These are phyloP conservation scores for Spiraea crenata DNA, from an alignment of 331 rosid species.

Conservation along the genomic window DNA sequence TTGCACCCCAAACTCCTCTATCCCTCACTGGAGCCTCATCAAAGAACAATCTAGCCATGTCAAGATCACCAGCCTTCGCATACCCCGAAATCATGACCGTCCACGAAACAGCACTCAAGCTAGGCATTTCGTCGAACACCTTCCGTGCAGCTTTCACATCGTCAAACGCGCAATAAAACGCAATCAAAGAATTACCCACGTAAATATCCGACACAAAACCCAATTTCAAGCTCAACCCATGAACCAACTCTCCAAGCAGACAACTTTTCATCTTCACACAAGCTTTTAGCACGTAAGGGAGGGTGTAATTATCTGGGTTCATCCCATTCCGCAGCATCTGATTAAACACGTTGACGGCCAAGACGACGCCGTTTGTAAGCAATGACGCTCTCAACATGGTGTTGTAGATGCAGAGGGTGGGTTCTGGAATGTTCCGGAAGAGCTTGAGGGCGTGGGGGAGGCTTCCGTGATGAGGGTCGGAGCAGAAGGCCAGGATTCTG, in stretches of 20 bases:
- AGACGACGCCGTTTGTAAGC: constrained; percentile 29
- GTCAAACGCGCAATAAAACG: constrained; percentile 37
- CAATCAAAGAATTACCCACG: constrained; percentile 66
- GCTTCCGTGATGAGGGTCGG: constrained; percentile 40
- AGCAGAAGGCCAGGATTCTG: constrained; percentile 56
- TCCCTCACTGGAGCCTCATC: constrained; percentile 66
- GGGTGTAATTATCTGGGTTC: constrained; percentile 54
- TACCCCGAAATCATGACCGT: constrained; percentile 65
- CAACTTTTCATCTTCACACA: constrained; percentile 35
- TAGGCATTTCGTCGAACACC: constrained; percentile 73
- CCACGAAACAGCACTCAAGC: constrained; percentile 60
- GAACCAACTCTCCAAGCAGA: constrained; percentile 46
- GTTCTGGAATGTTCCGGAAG: constrained; percentile 53
- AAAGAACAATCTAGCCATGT: constrained; percentile 59
- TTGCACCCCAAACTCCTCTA: constrained; percentile 78
- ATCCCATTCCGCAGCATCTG: constrained; percentile 40
- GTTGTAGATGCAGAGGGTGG: constrained; percentile 65
- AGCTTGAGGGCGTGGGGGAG: constrained; percentile 47
- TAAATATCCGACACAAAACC: constrained; percentile 50
- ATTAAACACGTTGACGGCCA: constrained; percentile 32
- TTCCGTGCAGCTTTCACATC: constrained; percentile 44
- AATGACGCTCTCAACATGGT: constrained; percentile 56
- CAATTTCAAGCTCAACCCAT: constrained; percentile 56
- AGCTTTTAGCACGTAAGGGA: constrained; percentile 64
- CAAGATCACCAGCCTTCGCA: constrained; percentile 58